Evolutionary conservation across 192 early-diverging fungal genomes (phyloP), one percentile per base, ranked within the genome.

Genomic region (Phycomyces nitens): DNA sequence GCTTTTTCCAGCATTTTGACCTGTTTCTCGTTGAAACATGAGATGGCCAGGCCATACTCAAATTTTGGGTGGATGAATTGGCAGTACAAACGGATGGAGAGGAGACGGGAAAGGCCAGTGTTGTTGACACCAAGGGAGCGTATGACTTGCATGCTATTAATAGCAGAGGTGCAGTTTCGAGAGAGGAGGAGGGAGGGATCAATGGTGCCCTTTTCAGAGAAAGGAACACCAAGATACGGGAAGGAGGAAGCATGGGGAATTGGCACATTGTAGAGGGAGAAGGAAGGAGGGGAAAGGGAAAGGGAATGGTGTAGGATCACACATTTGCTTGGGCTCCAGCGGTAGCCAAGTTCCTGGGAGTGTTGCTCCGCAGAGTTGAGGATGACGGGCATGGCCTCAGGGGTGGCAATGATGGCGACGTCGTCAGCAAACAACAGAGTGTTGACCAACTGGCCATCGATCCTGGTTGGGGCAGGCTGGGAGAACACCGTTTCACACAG

Each of bases 401-500:
- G 6, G 0, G 51, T 10, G 5, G 18, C 57, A 53, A 68, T 50
- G 1, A 60, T 14, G 0, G 42, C 49, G 1, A 68, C 47, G 5
- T 68, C 41, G 22, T 69, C 52, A 3, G 42, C 56, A 51, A 47
- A 70, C 15, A 64, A 55, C 1, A 64, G n/a, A 20, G 55, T 58
- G 42, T 64, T 70, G 38, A 44, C 7, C n/a, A 20, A 20, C 0
- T 21, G 2, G 21, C 4, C 21, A 1, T 9, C 18, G 23, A 18
- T 47, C 22, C 15, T 41, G 23, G 0, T 27, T 14, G 29, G 6
- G 10, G 29, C 2, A 34, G 7, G 2, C 29, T 34, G 29, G 7
- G 2, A 2, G 7, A 34, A 34, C 7, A 34, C 29, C 2, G 29
- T 34, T 2, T 50, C 10, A 10, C 16, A 20, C 0, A 4, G 41